Base-by-base conservation (phyloP, 2,329 filamentous ascomycete species). In the Exophiala alcalophila region DNA sequence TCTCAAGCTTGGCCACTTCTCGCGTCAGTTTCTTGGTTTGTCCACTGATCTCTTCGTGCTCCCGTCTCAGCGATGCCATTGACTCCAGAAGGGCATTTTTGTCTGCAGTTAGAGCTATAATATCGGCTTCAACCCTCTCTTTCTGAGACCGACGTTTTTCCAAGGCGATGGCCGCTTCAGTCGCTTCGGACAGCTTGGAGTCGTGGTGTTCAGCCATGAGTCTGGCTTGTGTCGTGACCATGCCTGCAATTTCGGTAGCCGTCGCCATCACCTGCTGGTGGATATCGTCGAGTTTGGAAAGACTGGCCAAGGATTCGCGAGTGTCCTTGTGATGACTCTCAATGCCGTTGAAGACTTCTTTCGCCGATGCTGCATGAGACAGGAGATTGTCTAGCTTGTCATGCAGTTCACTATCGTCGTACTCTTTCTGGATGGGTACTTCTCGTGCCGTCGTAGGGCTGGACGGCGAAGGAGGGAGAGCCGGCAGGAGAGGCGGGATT, bases 1-100 rank as follows among this genome's bases (percentile, higher is more conserved):
- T 97, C 62, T 97, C 88, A 2, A 98, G 77, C 6, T 88, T 86
- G 4, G 89, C 90, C 1, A 98, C 83, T 55, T 98, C 90, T 16
- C 87, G 88, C 7, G 81, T 81, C 19, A 96, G 73, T 42, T 83
- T 80, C 31, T 82, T 81, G 70, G 90, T 95, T 59, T 94, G 86
- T 44, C 81, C 77, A 9, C 76, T 73, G 41, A 97, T 72, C 36
- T 80, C 79, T 47, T 95, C 88, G 49, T 71, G 71, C 49, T 73
- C 70, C 15, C 62, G 53, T 45, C 65, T 65, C 23, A 74, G 57
- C 16, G 56, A 61, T 11, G 65, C 61, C 25, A 88, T 68, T 18
- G 76, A 77, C 14, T 70, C 71, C 37, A 79, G 72, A 5, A 83
- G 70, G 7, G 76, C 74, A 18, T 84, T 78, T 58, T 80, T 80